Conservation (phyloP, 2,329 filamentous ascomycete species). For the Trichoderma semiorbis region DNA sequence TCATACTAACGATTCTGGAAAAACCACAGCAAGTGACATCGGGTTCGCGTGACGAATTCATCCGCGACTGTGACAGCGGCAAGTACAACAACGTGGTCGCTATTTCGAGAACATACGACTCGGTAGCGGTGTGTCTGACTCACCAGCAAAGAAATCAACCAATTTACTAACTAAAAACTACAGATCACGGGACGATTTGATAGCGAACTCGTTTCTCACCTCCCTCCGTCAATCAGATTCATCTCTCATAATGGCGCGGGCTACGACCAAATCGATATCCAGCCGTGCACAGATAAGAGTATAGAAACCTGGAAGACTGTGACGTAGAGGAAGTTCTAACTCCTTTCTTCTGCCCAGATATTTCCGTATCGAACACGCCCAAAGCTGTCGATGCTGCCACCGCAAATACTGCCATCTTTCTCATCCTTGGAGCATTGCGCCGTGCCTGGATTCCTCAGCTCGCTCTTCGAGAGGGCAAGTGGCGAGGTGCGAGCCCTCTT, state of each 20-base stretch:
- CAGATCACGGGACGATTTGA: neutral
- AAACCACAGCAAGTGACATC: neutral
- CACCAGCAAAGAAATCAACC: neutral
- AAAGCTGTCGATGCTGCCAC: neutral
- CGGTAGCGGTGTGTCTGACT: neutral
- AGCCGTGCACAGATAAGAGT: neutral
- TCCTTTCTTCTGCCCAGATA: neutral
- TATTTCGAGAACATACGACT: neutral
- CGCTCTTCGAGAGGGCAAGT: neutral
- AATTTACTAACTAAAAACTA: neutral
- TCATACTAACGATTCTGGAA: neutral
- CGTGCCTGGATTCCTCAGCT: neutral
- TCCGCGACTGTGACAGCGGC: neutral
- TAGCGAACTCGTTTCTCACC: neutral
- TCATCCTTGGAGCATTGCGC: neutral
- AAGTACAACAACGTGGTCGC: neutral
- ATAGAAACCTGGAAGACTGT: neutral
- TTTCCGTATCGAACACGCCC: neutral
- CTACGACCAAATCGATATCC: neutral
- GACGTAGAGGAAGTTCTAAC: neutral
- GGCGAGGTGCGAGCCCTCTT: neutral
- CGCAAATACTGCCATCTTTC: neutral
- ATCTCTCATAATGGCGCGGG: neutral
- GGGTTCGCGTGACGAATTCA: neutral
- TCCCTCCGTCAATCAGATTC: neutral